A percentile compares a stretch with the other conserved stretches of the same genome.
These are phyloP conservation scores for Eucalyptus tenuipes DNA, from an alignment of 345 rosid species.

Conservation along the genomic window DNA sequence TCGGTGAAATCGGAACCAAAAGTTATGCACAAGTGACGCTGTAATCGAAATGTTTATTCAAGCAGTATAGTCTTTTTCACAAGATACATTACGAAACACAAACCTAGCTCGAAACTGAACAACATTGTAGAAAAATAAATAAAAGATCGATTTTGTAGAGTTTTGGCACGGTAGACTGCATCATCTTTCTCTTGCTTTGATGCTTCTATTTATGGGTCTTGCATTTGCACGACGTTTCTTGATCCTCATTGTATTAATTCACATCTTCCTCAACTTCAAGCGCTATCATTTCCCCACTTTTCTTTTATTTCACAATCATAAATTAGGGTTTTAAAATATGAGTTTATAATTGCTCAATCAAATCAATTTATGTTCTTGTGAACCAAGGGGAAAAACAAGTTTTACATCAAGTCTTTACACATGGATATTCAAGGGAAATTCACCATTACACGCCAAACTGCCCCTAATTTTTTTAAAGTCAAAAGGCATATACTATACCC, in stretches of 20 bases:
- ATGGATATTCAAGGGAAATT: neutral
- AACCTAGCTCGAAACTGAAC: neutral
- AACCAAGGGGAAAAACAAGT: neutral
- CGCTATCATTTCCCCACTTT: neutral
- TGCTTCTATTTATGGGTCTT: neutral
- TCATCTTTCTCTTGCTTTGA: neutral
- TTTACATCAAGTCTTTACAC: neutral
- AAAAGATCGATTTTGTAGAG: neutral
- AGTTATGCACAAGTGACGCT: neutral
- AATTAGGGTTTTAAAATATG: neutral
- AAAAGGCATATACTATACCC: neutral
- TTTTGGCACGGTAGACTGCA: neutral
- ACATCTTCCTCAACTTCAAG: neutral
- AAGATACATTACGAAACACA: neutral
- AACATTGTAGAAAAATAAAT: neutral
- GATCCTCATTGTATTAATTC: neutral
- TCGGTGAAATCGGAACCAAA: neutral
- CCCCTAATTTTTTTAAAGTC: neutral
- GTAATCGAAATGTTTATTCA: rapidly evolving
- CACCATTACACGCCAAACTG: rapidly evolving
- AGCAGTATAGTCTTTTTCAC: neutral
- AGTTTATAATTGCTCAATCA: neutral
- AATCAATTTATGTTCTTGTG: neutral
- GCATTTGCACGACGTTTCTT: neutral
- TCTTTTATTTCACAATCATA: neutral